Conservation (phyloP, 2,329 filamentous ascomycete genomes). For the Aureobasidium lini region DNA sequence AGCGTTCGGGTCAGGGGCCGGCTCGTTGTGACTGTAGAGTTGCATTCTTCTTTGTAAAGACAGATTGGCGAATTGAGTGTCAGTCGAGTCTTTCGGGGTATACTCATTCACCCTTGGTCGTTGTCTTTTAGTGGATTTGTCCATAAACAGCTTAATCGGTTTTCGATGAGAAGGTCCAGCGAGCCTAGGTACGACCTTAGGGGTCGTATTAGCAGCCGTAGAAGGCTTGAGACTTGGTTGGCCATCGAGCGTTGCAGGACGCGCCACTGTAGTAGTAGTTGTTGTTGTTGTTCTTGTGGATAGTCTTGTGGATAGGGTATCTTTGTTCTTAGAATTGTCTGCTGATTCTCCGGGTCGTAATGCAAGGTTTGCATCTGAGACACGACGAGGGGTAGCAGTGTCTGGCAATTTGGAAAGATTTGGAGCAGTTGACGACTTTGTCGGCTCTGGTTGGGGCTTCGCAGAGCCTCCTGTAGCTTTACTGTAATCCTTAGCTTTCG, state of each 20-base stretch:
- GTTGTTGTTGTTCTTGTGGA: no score
- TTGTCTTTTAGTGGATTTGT: not conserved
- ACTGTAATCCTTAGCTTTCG: not conserved
- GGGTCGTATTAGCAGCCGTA: not conserved
- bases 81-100: constrained; percentile 19
- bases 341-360: not conserved
- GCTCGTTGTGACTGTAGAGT: constrained; percentile 22
- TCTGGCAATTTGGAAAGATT: not conserved
- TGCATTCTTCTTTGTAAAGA: constrained; percentile 19
- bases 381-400: not conserved
- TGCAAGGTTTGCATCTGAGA: not conserved
- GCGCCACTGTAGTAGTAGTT: not conserved
- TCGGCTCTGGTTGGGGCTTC: not conserved
- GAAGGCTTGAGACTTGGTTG: not conserved
- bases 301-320: not conserved
- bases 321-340: not conserved
- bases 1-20: constrained; percentile 21
- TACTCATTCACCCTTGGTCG: constrained; percentile 18
- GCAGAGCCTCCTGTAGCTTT: not conserved
- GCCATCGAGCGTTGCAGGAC: not conserved
- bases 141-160: not conserved
- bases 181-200: not conserved
- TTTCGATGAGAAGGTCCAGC: not conserved
- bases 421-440: not conserved
- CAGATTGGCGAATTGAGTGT: constrained; percentile 19